Base-by-base conservation (phyloP, 352 stramenopile genomes). In the Phytophthora hybrid region DNA sequence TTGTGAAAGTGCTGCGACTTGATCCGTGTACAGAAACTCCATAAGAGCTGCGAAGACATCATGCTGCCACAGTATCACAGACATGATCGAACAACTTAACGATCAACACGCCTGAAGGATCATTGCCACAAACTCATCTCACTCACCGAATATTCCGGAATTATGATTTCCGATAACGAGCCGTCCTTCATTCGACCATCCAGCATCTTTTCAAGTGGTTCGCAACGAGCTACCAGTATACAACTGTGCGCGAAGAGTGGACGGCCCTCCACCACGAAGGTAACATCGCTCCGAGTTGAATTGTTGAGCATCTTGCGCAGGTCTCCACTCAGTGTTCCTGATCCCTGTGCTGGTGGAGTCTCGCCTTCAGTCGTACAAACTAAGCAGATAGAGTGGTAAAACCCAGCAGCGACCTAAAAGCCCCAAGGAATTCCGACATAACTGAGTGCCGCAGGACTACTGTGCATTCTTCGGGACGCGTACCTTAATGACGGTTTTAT, bases 191-290 rank as follows among this genome's bases (percentile, higher is more conserved):
- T 98, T 52, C 84, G 81, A 0, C 91, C 91, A 44, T 94, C 90
- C n/a, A 98, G 79, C 93, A 98, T 97, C 69, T 93, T 93, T 51
- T 93, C 93, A 13, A 98, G 81, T 8, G 89, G 90, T 62, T 98
- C 93, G 66, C 93, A 98, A 2, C 93, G 83, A 66, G 90, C 89
- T 78, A 94, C 93, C 63, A 98, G 67, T 44, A 98, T 93, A 53
- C 86, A 97, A 16, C 86, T 86, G 70, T 98, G 93, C 5, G 90
- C 93, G 65, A 91, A 88, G 5, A 97, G 71, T 7, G 67, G 61
- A 32, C 73, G 71, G 26, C 79, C 90, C 65, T 97, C 89, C 5
- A 97, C 79, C 31, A 97, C 16, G 54, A 98, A 98, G 9, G 78
- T 88, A 13, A 97, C 79, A 70, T 98, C 90, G 49, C 89, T 96